These are phyloP conservation scores for Verticillium nubilum DNA, from an alignment of 2,329 filamentous ascomycete genomes.

Conservation along the genomic window DNA sequence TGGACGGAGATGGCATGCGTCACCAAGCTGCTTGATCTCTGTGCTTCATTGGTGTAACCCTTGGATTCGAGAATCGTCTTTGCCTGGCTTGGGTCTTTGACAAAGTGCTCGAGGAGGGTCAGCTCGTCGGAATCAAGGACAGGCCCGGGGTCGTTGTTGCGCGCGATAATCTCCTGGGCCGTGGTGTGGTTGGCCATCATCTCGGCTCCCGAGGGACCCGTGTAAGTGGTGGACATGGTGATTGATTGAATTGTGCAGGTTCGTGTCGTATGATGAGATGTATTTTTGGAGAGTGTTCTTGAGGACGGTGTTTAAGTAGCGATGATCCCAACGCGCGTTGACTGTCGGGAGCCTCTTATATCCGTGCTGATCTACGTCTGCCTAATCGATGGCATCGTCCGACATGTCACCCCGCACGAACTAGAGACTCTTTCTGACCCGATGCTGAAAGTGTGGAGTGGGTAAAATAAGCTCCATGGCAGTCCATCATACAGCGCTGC, in stretches of 20 bases:
- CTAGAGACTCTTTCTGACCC: no score
- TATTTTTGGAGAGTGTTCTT: background rate
- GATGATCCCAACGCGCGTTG: background rate
- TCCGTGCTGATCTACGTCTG: background rate
- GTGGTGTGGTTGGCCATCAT: conserved; percentile 12
- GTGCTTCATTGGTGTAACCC: background rate
- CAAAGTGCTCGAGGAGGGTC: conserved; percentile 5
- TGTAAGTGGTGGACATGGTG: conserved; percentile 5
- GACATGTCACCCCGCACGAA: background rate
- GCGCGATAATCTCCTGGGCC: conserved; percentile 12
- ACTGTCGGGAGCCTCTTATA: background rate
- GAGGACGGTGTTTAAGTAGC: no score
- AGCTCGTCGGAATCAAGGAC: conserved; percentile 9
- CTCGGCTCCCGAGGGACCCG: conserved; percentile 7
- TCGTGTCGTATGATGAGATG: background rate
- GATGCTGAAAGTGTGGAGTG: no score
- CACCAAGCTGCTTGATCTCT: conserved; percentile 5
- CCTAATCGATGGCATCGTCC: background rate
- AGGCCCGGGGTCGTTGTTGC: conserved; percentile 7
- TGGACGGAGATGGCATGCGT: conserved; percentile 8
- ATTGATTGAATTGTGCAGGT: background rate
- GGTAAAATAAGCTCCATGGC: no score
- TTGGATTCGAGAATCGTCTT: conserved; percentile 2
- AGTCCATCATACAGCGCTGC: no score
- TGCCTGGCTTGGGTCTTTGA: background rate